Evolutionary conservation across 1,284 basidiomycete genomes (phyloP).

Genomic region (Cryptococcus hybrid): DNA sequence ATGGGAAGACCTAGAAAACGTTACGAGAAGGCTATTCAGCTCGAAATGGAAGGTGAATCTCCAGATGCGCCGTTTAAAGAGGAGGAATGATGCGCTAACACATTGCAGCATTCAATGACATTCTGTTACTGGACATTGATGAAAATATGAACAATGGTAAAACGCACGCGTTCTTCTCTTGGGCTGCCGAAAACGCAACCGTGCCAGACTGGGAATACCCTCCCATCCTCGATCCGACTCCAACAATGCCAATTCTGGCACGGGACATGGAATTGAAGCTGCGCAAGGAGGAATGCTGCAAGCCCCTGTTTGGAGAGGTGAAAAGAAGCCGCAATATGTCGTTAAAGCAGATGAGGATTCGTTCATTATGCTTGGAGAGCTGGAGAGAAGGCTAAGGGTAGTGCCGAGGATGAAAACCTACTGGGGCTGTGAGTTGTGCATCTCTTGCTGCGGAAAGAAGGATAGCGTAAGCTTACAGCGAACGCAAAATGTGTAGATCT

Average conservation of each 20-base stretch:
- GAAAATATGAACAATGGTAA: slow-evolving; percentile 56
- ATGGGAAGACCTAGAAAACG: slow-evolving; percentile 79
- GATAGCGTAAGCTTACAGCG: not conserved
- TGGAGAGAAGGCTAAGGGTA: slow-evolving; percentile 78
- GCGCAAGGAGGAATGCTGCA: not conserved
- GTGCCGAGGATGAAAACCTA: slow-evolving; percentile 72
- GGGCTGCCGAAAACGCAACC: slow-evolving; percentile 83
- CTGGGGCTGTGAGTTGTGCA: slow-evolving; percentile 69
- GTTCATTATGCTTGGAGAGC: slow-evolving; percentile 88
- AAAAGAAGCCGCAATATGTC: slow-evolving; percentile 72
- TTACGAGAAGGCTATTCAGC: slow-evolving; percentile 72
- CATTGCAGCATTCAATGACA: slow-evolving; percentile 61
- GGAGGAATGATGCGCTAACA: not conserved
- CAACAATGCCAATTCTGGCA: not conserved
- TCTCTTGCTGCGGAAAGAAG: not conserved
- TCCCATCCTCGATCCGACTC: slow-evolving; percentile 3
- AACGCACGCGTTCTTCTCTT: slow-evolving; percentile 53
- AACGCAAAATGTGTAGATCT: slow-evolving; percentile 56
- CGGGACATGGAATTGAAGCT: not conserved
- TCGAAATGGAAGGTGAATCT: slow-evolving; percentile 87
- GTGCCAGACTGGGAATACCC: slow-evolving; percentile 60
- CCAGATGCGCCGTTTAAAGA: not conserved
- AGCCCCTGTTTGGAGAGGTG: slow-evolving; percentile 32
- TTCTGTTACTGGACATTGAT: slow-evolving; percentile 53
- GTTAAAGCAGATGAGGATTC: slow-evolving; percentile 93